Evolutionary conservation across 805 yeast genomes (phyloP), one percentile per base, ranked within the genome.

Genomic region (Maudiozyma pseudohumilis): DNA sequence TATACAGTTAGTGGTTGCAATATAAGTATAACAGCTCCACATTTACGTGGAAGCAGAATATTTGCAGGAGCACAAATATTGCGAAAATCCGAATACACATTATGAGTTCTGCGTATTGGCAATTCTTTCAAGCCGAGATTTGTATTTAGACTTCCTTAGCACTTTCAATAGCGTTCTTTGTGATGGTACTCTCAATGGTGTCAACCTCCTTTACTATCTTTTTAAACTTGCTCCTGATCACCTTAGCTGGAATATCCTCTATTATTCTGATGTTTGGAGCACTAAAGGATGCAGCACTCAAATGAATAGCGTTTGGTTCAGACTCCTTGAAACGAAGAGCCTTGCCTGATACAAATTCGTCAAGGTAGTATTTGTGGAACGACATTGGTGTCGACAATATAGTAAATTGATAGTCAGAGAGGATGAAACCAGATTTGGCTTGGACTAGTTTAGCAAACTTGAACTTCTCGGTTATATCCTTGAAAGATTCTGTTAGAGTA

Each of bases 241-340:
- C 64, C 41, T 58, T 56, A 30, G 68, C 66, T 38, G 64, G 60
- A n/a, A 68, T 65, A 48, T 68, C 75, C 8, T 40, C 40, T 4
- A 29, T 17, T 9, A 45, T 36, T 29, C 32, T 23, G 24, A 78
- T 61, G 46, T 81, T 83, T 4, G 73, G 64, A 28, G 80, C 75
- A 22, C 60, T 64, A 50, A 75, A 81, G 32, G 73, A 77, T 21
- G 64, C 66, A 6, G 64, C 56, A 40, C 74, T 64, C 47, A 84
- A 65, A 43, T 77, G 75, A 39, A 84, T 73, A 21, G 85, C 89
- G 49, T 80, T 73, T n/a, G 92, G 87, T 50, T 77, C 73, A 53
- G 77, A 70, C 52, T 80, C 87, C 48, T 72, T 73, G 45, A 63
- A 69, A 52, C 63, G 62, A 6, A 42, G 45, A 10, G 50, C 41